phyloP scores from a whole-genome alignment of 257 asterid species.

The Solanum pimpinellifolium region DNA sequence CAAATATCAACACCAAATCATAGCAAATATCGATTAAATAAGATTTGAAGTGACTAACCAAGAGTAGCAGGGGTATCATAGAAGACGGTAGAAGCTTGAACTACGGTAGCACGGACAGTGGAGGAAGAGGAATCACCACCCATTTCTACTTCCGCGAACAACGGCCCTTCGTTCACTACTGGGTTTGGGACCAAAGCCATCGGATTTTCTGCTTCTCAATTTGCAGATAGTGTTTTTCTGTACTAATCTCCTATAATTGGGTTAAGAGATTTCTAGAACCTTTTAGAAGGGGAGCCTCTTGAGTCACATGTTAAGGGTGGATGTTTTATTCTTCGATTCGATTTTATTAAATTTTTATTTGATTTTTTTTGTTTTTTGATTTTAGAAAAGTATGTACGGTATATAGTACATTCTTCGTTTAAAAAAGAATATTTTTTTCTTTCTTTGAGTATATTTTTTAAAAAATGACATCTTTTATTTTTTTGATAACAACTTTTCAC shows the following conservation, averaged over 20 bases:
- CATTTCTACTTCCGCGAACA: conserved; percentile 82
- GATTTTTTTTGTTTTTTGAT: no score
- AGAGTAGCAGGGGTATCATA: conserved; percentile 93
- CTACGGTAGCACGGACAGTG: conserved; percentile 76
- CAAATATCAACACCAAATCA: neutral
- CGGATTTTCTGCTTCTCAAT: neutral
- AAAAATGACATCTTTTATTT: no score
- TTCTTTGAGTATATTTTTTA: no score
- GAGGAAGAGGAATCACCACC: conserved; percentile 52
- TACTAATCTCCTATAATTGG: neutral
- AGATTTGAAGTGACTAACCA: conserved; percentile 18
- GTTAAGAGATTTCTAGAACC: neutral
- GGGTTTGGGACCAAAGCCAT: conserved; percentile 60
- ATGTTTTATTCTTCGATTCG: fast-evolving
- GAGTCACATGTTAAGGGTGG: neutral
- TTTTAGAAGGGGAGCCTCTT: neutral
- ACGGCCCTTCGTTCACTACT: conserved; percentile 31
- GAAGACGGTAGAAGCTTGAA: conserved; percentile 93
- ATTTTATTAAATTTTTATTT: no score
- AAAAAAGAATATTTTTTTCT: fast-evolving
- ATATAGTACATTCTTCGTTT: no score
- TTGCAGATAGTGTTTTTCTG: neutral
- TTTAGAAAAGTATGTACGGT: no score
- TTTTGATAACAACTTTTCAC: no score
- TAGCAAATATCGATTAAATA: neutral